Evolutionary conservation across 805 yeast genomes (phyloP), one percentile per base, ranked within the genome.

Genomic region (Sugiyamaella valdiviana): DNA sequence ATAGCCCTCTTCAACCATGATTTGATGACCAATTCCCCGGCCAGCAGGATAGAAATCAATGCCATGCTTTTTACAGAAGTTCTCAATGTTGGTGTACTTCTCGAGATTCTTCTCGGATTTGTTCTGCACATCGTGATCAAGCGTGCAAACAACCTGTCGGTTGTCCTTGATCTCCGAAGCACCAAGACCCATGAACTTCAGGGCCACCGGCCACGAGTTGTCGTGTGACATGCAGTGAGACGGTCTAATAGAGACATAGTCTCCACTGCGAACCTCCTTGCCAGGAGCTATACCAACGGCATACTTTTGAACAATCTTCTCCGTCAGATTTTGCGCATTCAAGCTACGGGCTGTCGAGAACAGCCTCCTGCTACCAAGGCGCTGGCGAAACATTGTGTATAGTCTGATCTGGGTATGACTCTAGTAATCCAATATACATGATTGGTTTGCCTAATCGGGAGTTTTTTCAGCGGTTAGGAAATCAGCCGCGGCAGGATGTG

Each of bases 171-270:
- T 86, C 52, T 79, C 73, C 17, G 79, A 78, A 35, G 97, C 97
- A 0, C 99, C 99, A 35, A 93, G 75, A 5, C 95, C 95, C 82
- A 79, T 87, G 71, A 93, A 93, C 70, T 93, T 93, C 63, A 91
- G 75, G 0, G 99, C 99, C 15, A 93, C 97, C 0, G 99, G 99
- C 99, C 99, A 95, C 39, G 97, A 83, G 69, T 93, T 93, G 68
- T 93, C 99, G 67, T 93, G 99, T 14, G 98, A 88, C 99, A 93
- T 93, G 67, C 97, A 95, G 71, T 93, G 95, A 2, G 95, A 91
- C 2, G 99, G 99, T 60, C 73, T 77, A 63, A 93, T 91, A 1
- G 96, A 80, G 45, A 95, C 98, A 69, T 90, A 93, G 70, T 93
- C 99, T 12, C 98, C 99, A 42, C 87, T 75, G 59, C 74, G 81